Evolutionary conservation across 2,329 filamentous ascomycete species (phyloP).

Genomic region (Geosmithia flava): DNA sequence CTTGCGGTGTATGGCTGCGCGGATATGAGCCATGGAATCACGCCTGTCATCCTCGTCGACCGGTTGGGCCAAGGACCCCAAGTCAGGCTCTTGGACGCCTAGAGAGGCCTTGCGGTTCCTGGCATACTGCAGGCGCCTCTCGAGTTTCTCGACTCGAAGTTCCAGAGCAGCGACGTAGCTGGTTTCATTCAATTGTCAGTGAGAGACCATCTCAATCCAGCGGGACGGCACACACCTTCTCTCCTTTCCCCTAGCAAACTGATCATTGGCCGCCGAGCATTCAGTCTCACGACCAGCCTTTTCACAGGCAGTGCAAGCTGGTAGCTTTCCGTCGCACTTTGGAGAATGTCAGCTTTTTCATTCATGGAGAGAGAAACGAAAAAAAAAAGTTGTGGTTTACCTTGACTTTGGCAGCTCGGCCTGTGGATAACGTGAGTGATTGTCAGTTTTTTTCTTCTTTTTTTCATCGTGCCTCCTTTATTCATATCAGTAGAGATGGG

Average conservation of each 20-base stretch:
- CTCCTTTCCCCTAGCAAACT: conserved; percentile 92
- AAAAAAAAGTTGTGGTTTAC: conserved; percentile 21
- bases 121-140: conserved; percentile 62
- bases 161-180: conserved; percentile 94
- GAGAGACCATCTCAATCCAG: neutral
- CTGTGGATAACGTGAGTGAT: conserved; percentile 17
- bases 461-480: neutral
- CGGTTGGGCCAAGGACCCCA: conserved; percentile 13
- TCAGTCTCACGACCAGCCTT: conserved; percentile 76
- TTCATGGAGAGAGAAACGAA: neutral
- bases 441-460: conserved; percentile 2
- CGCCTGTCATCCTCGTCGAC: conserved; percentile 17
- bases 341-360: neutral
- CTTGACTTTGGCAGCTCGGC: conserved; percentile 87
- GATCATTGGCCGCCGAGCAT: conserved; percentile 89
- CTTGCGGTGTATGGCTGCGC: conserved; percentile 51
- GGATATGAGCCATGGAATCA: conserved; percentile 49
- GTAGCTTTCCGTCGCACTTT: conserved; percentile 87
- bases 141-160: conserved; percentile 76
- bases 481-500: neutral
- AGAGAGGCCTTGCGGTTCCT: conserved; percentile 60
- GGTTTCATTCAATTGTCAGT: conserved; percentile 1
- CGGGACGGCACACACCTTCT: conserved; percentile 47
- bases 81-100: conserved; percentile 48
- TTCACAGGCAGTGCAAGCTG: conserved; percentile 90